Base-by-base conservation (phyloP, 495 filamentous ascomycete genomes). In the Aspergillus steynii region DNA sequence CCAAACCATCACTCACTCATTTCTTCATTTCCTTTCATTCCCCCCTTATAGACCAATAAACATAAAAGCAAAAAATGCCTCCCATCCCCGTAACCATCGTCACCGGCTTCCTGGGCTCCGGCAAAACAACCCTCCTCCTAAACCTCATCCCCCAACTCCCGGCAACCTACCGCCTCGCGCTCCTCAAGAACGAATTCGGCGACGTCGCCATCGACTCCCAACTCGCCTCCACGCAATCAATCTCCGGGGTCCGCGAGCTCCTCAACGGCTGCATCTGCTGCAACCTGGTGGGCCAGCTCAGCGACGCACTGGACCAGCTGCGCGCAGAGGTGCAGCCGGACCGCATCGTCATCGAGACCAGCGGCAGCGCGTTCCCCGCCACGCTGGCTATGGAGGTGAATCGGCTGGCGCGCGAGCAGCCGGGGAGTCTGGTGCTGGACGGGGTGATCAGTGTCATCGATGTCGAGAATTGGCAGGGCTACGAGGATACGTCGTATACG, bases 201-300 rank as follows among this genome's bases (percentile, higher is more conserved):
- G 93, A 98, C 73, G 74, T 99, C 20, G 93, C 92, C 29, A 82
- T 98, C 72, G 95, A 98, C 82, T 92, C 89, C 9, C 91, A 96
- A 72, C 85, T 98, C 20, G 93, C 95, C 49, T 81, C 89, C 1
- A 86, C 89, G 3, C 80, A 83, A 58, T 86, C 93, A 37, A 92
- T 99, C 67, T 85, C 89, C n/a, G 94, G 92, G 56, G 93, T 96
- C 20, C 87, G 87, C 66, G 95, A 99, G 70, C 80, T 99, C 3
- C 86, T 98, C 25, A 94, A 96, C 68, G 95, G 95, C 62, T 99
- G 95, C 74, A 97, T 99, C 69, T 99, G 95, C 82, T 99, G 95
- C 78, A 99, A 97, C 70, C 88, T 97, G 15, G 93, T 99, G 55
- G 95, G 95, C 3, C 90, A 95, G 73, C 84, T 99, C 28, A 83